phyloP scores from a whole-genome alignment of 139 green algal species.

The Coelastrella sp. region DNA sequence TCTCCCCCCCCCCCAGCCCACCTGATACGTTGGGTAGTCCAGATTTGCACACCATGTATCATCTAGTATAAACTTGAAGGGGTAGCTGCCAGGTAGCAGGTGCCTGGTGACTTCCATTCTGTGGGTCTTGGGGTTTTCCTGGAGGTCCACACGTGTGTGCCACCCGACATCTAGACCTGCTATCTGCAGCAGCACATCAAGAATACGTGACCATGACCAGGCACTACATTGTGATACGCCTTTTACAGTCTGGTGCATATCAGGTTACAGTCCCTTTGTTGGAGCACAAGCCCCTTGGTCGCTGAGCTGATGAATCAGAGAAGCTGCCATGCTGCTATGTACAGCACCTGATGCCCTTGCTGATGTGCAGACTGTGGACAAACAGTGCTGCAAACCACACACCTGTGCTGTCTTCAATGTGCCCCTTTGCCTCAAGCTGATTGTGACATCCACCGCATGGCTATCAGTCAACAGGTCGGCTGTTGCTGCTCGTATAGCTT shows the following conservation, averaged over 20 bases:
- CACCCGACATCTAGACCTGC: constrained; percentile 96
- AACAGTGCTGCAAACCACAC: too few relatives aligned
- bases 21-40: constrained; percentile 76
- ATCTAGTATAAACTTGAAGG: constrained; percentile 97
- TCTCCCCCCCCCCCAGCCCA: background rate
- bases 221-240: background rate
- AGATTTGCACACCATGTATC: constrained; percentile 85
- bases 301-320: too few relatives aligned
- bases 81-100: constrained; percentile 68
- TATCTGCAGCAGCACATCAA: constrained; percentile 53
- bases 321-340: too few relatives aligned
- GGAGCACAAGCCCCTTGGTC: too few relatives aligned
- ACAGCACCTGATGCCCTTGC: too few relatives aligned
- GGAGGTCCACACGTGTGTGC: constrained; percentile 77
- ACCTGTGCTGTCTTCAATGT: constrained; percentile 54
- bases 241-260: background rate
- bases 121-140: constrained; percentile 59
- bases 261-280: too few relatives aligned
- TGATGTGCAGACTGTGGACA: too few relatives aligned
- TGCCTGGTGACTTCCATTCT: constrained; percentile 52
- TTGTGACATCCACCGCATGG: constrained; percentile 52
- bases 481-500: constrained; percentile 86
- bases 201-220: too few relatives aligned
- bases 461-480: constrained; percentile 85
- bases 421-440: constrained; percentile 62